Evolutionary conservation across 106 monocot genomes (phyloP).

Genomic region (Triglochin maritima): DNA sequence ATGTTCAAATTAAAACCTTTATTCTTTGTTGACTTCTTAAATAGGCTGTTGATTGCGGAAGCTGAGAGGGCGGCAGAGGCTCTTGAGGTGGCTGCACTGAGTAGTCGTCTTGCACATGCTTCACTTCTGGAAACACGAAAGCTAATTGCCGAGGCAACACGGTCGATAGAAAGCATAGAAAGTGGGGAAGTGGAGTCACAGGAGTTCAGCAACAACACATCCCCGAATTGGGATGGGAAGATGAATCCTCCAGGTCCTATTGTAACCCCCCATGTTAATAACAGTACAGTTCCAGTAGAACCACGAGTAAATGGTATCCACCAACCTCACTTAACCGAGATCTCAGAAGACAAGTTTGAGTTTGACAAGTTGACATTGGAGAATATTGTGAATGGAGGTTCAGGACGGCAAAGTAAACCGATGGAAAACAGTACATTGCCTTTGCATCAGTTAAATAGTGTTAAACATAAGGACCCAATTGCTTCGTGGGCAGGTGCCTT

Average conservation of each 20-base stretch:
- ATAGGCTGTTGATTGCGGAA: slow-evolving; percentile 77
- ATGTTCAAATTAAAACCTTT: not conserved
- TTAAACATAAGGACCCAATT: not conserved
- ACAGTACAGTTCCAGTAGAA: slow-evolving; percentile 1
- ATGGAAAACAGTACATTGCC: not conserved
- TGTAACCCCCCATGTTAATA: not conserved
- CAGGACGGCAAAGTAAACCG: not conserved
- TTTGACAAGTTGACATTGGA: slow-evolving; percentile 6
- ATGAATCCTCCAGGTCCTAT: not conserved
- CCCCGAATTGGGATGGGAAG: not conserved
- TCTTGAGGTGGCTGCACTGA: slow-evolving; percentile 73
- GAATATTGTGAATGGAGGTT: slow-evolving; percentile 5
- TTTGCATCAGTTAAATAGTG: slow-evolving; percentile 1
- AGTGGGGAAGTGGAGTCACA: slow-evolving; percentile 10
- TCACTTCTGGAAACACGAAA: slow-evolving; percentile 84
- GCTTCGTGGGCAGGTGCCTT: too few relatives aligned
- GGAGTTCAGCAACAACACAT: slow-evolving; percentile 10
- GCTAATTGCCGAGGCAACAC: slow-evolving; percentile 68
- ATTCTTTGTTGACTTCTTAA: slow-evolving; percentile 10
- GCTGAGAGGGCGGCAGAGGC: slow-evolving; percentile 85
- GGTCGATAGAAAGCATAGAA: slow-evolving; percentile 52
- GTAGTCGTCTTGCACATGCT: slow-evolving; percentile 66
- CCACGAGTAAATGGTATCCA: slow-evolving; percentile 41
- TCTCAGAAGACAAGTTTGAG: not conserved
- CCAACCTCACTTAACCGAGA: slow-evolving; percentile 4